Base-by-base conservation (phyloP, 2,329 filamentous ascomycete species). In the Neofusicoccum ribis region DNA sequence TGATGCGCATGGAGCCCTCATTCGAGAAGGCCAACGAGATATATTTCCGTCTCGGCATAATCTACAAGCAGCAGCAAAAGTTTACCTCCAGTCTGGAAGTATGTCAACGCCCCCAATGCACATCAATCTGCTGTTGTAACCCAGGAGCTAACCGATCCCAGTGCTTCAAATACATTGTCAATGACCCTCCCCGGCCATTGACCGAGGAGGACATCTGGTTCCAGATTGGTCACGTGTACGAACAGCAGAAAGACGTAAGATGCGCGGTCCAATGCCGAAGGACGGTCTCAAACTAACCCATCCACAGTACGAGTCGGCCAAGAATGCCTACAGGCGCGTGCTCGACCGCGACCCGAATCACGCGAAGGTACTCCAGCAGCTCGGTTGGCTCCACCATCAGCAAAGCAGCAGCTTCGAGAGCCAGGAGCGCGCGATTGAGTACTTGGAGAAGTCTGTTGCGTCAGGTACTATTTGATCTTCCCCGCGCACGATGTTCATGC, bases 171-270 rank as follows among this genome's bases (percentile, higher is more conserved):
- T 98, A 97, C 76, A 99, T 99, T 70, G 93, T 98, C 68, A 90
- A 87, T 70, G 93, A 96, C 62, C 94, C 95, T 34, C 95, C 95
- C 3, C 89, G 92, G 3, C 95, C 95, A 2, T 79, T 99, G 71
- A 97, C 93, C 0, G 93, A 98, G 77, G 94, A 98, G 78, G 95
- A 99, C 72, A 99, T 99, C 67, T 98, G 94, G 94, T 99, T 99
- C 82, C 95, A 99, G 79, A 98, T 99, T 74, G 95, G 95, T 31
- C 95, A 99, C 77, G 95, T 99, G 58, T 93, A 99, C 73, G 95
- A 99, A 76, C 95, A 98, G 74, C 94, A 98, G 79, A 98, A 98
- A 84, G 95, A 99, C 74, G 93, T 97, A 84, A 81, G 92, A 85
- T 5, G 23, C 5, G n/a, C 27, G 43, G 43, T n/a, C 8, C n/a